Base-by-base conservation (phyloP, 305 asterid species). In the Nicotiana rustica region DNA sequence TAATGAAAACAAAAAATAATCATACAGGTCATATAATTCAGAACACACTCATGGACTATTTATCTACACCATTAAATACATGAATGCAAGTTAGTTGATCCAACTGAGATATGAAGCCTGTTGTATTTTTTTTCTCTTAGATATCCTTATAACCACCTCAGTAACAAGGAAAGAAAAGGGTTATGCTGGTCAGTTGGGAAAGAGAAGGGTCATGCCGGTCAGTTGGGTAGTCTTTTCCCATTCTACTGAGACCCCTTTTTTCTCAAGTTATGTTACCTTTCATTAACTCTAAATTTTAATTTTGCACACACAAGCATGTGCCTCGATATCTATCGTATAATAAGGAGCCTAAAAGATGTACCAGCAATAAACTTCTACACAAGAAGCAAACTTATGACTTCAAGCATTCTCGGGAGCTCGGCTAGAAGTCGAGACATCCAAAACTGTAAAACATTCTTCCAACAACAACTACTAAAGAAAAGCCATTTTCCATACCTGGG, bases 401-500 rank as follows among this genome's bases (percentile, higher is more conserved):
- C 9, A 41, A 70, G 9, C 57, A 29, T 18, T 69, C 77, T 69
- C 7, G 17, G 1, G n/a, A 44, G 38, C 13, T 71, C 79, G 14
- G 8, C 44, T 21, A 73, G 64, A 49, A 49, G 41, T 73, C 44
- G 60, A 49, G 38, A 6, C 79, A 73, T 29, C 64, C 44, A 36
- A 81, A 57, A 66, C 84, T 5, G 56, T 35, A 33, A 62, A 66
- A 38, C 64, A 31, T 9, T 25, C 3, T 73, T 49, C 41, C 44
- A 73, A 49, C 64, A 73, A 49, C 25, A 73, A 47, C 44, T 49
- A 49, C 64, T 14, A 1, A 25, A 25, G 2, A 73, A 73, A 73
- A 14, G 64, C 2, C 79, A 52, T 73, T 73, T 49, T 49, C 3
- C 83, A 71, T 90, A 96, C 99, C 98, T 96, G 96, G 18, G 89